Percentiles rank a stretch among this genome's conserved stretches.
Evolutionary conservation across 306 rosid species (phyloP).

Genomic region (Albizia julibrissin): DNA sequence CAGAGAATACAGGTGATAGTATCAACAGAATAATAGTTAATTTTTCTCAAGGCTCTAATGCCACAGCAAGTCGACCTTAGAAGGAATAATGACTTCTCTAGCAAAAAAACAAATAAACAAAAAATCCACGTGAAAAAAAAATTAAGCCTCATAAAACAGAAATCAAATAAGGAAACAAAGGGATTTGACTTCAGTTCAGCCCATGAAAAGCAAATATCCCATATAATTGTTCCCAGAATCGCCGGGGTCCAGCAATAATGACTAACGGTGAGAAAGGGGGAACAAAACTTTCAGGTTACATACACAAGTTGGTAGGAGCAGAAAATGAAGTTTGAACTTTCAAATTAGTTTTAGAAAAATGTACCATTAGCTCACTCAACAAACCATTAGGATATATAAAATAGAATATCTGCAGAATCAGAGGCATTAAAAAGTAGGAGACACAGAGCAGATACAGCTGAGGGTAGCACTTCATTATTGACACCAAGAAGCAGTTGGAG

Average conservation of each 20-base stretch:
- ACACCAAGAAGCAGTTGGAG: slow-evolving; percentile 62
- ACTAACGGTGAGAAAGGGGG: no score
- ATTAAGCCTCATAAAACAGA: not conserved
- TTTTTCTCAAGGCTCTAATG: no score
- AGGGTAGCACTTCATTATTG: slow-evolving; percentile 53
- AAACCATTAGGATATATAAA: slow-evolving; percentile 20
- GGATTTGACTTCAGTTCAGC: not conserved
- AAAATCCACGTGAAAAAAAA: not conserved
- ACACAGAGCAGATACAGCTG: slow-evolving; percentile 74
- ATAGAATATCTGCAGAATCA: slow-evolving; percentile 51
- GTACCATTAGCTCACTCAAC: not conserved
- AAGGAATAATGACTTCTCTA: not conserved
- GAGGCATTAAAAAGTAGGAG: slow-evolving; percentile 55
- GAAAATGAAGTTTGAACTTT: not conserved
- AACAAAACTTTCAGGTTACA: no score
- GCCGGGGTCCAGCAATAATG: no score
- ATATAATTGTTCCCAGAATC: not conserved
- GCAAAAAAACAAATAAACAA: not conserved
- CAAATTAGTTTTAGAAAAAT: not conserved
- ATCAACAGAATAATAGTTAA: no score
- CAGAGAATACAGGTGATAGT: no score
- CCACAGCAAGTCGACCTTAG: not conserved
- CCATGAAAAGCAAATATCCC: not conserved
- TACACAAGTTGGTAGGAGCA: not conserved
- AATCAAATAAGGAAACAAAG: not conserved